Evolutionary conservation across 2,329 filamentous ascomycete genomes (phyloP), one percentile per base, ranked within the genome.

Genomic region (Scedosporium apiospermum): DNA sequence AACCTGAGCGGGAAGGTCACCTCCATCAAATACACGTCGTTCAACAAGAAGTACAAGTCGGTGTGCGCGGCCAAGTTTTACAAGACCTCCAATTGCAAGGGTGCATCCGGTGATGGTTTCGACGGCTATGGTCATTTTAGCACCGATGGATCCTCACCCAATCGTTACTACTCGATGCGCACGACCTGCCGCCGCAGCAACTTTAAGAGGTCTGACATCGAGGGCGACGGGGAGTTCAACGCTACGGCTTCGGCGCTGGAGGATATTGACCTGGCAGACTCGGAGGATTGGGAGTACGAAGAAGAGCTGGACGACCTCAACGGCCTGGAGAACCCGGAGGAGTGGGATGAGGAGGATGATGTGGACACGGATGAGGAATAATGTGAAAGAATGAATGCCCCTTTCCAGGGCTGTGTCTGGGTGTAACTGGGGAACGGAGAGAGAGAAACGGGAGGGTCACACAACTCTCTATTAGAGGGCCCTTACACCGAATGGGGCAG

Each of bases 291-390:
- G n/a, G 51, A 57, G n/a, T 57, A 21, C 23, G 51, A 7, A 5
- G 51, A 27, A 3, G n/a, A 12, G 4, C 21, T 26, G 5, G 23
- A 57, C 21, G 23, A 14, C 6, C 23, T 26, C 23, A 23, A 57
- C 21, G 23, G 16, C 21, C 10, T 21, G n/a, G 51, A 57, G 6
- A 23, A 57, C 51, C 10, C 34, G 10, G 23, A 57, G 3, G 51
- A 51, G 7, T 18, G 46, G 46, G 46, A 51, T 66, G 53, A 64
- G 63, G 23, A 66, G 63, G 0, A 63, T 62, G 10, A 63, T 60
- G 6, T 34, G 6, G 30, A 38, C 9, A 38, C 34, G 10, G 6
- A 38, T 3, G 10, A 38, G 12, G 34, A 38, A 38, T 9, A 12
- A 12, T 12, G 34, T 38, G 10, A 38, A 38, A 38, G 34, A 38